phyloP scores from a whole-genome alignment of 345 rosid species.

The Salix brachista region DNA sequence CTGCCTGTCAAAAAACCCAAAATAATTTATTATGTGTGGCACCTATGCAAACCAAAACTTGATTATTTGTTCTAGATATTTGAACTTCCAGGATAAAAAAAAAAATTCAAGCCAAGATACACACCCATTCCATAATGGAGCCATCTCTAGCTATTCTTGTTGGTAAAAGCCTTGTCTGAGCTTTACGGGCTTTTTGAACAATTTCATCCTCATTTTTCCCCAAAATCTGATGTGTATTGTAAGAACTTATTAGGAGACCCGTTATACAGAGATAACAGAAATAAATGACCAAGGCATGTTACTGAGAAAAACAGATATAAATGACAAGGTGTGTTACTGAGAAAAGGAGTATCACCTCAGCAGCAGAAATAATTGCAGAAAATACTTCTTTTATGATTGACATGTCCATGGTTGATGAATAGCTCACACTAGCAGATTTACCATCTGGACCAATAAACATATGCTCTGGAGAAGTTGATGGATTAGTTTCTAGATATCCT shows the following conservation, averaged over 20 bases:
- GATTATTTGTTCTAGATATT: background rate
- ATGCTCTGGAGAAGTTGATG: constrained; percentile 97
- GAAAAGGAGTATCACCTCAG: constrained; percentile 53
- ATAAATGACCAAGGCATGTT: background rate
- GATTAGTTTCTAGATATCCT: constrained; percentile 80
- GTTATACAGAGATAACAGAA: background rate
- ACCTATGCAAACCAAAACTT: background rate
- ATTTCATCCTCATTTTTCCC: constrained; percentile 53
- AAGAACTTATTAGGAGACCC: background rate
- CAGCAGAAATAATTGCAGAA: constrained; percentile 59
- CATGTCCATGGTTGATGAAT: constrained; percentile 96
- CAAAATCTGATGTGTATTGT: constrained; percentile 42
- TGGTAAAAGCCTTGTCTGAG: constrained; percentile 66
- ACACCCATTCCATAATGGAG: constrained; percentile 96
- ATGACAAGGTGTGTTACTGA: background rate
- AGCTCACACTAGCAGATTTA: constrained; percentile 77
- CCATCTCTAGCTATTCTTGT: constrained; percentile 69
- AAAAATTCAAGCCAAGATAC: constrained; percentile 1
- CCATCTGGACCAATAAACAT: constrained; percentile 75
- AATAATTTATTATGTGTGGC: background rate
- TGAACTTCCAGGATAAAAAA: background rate
- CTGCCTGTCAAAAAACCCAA: constrained; percentile 36
- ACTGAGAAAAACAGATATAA: constrained; percentile 36
- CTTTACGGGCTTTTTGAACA: constrained; percentile 47
- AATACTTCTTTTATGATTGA: constrained; percentile 76